phyloP scores from a whole-genome alignment of 768 basidiomycete species.

The Gloeopeniophorella convolvens region DNA sequence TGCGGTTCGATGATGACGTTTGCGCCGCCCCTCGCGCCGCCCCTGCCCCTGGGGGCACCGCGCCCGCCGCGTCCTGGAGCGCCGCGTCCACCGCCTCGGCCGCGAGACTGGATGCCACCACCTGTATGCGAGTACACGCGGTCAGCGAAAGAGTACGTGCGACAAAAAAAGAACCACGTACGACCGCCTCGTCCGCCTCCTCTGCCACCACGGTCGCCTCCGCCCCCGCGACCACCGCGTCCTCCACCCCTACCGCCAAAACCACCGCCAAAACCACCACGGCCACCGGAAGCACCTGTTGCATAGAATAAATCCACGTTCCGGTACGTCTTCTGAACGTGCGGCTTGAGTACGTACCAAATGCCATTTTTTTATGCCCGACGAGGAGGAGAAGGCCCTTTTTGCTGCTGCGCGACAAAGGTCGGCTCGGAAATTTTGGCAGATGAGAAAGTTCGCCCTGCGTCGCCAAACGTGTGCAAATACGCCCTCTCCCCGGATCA shows the following conservation, averaged over 20 bases:
- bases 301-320: background rate
- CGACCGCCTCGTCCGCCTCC: slow-evolving; percentile 24
- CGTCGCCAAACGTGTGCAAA: slow-evolving; percentile 7
- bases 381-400: background rate
- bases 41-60: slow-evolving; percentile 41
- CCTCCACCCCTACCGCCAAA: slow-evolving; percentile 25
- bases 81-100: slow-evolving; percentile 28
- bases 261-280: slow-evolving; percentile 62
- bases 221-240: slow-evolving; percentile 28
- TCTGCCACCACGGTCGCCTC: slow-evolving; percentile 33
- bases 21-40: slow-evolving; percentile 74
- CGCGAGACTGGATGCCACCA: slow-evolving; percentile 27
- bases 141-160: background rate
- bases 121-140: slow-evolving; percentile 4
- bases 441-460: background rate
- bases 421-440: background rate
- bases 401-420: slow-evolving; percentile 2
- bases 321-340: background rate
- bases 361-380: slow-evolving; percentile 26
- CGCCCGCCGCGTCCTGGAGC: slow-evolving; percentile 42
- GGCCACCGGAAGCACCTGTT: slow-evolving; percentile 60
- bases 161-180: slow-evolving; percentile 14
- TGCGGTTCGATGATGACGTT: slow-evolving; percentile 94
- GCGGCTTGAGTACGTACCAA: slow-evolving; percentile 21
- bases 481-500: too few relatives aligned